Evolutionary conservation across 1,284 basidiomycete genomes (phyloP), one percentile per base, ranked within the genome.

Genomic region (Cutaneotrichosporon sp.): DNA sequence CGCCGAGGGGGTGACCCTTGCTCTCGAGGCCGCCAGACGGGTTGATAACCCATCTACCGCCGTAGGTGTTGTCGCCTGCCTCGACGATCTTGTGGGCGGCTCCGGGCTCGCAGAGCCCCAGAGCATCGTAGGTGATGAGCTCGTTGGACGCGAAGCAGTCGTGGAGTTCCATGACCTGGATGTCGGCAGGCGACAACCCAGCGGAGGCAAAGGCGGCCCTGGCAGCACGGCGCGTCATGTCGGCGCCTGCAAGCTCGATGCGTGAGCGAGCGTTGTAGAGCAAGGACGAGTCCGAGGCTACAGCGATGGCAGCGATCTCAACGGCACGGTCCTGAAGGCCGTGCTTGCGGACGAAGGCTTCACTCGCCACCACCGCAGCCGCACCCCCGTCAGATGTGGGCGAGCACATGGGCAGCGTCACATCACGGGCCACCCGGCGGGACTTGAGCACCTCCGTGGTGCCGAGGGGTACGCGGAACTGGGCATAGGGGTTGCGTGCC

Each of bases 91-190:
- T 25, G 59, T 63, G 61, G 22, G 59, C 64, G 54, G 56, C 25
- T 42, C 64, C 64, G 4, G 50, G 34, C 36, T 45, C 34, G 38
- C 53, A 55, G 29, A 66, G 61, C 5, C 64, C 56, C 38, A 66
- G 61, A 5, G 58, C 42, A 24, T 66, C 64, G 54, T 66, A 66
- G 14, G 64, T 66, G 50, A 66, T 47, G 36, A 66, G 64, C 64
- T 66, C 64, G 64, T 66, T 66, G 49, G 64, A 56, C 3, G 64
- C 64, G 31, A 66, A 66, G 56, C 64, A 66, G 61, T 66, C 64
- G 61, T 66, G 64, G 24, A 63, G 62, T 62, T 66, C 64, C 43
- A 66, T 55, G n/a, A 63, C 64, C 64, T 66, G 64, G 43, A 66
- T 51, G 46, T 66, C 64, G 24, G 56, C 42, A 18, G 61, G 58